These are phyloP conservation scores for Halophytophthora polymorphica DNA, from an alignment of 352 stramenopile genomes.

Conservation along the genomic window DNA sequence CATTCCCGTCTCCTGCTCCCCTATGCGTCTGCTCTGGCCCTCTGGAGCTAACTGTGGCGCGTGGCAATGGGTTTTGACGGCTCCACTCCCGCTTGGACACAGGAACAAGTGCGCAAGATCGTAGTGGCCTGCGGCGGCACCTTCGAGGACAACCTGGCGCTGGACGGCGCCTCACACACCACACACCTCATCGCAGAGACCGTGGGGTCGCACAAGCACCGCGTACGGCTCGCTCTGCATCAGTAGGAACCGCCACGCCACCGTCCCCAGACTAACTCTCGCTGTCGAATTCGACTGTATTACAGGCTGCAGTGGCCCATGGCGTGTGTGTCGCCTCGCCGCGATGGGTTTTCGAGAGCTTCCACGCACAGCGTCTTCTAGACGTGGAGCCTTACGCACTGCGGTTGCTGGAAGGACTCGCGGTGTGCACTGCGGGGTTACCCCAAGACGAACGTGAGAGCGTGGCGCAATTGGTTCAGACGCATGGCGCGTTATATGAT, in stretches of 20 bases:
- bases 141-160: conserved; percentile 56
- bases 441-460: conserved; percentile 44
- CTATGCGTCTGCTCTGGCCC: conserved; percentile 7
- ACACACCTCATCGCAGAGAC: conserved; percentile 66
- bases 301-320: conserved; percentile 41
- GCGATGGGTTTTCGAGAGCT: conserved; percentile 73
- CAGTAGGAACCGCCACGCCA: background rate
- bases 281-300: conserved; percentile 1
- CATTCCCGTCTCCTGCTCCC: background rate
- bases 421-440: conserved; percentile 65
- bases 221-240: conserved; percentile 24
- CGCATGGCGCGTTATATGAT: conserved; percentile 56
- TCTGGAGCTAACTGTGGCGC: background rate
- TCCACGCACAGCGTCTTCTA: conserved; percentile 39
- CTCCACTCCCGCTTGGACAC: background rate
- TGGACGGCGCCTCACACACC: conserved; percentile 14
- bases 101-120: conserved; percentile 76
- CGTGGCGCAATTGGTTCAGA: conserved; percentile 40
- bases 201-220: conserved; percentile 65
- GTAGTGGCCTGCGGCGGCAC: conserved; percentile 49
- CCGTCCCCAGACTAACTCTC: background rate
- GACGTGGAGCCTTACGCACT: conserved; percentile 35
- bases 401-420: conserved; percentile 51
- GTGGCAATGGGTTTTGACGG: conserved; percentile 1
- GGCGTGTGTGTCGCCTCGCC: conserved; percentile 41